Evolutionary conservation across 495 filamentous ascomycete genomes (phyloP), one percentile per base, ranked within the genome.

Genomic region (Entonaema liquescens): DNA sequence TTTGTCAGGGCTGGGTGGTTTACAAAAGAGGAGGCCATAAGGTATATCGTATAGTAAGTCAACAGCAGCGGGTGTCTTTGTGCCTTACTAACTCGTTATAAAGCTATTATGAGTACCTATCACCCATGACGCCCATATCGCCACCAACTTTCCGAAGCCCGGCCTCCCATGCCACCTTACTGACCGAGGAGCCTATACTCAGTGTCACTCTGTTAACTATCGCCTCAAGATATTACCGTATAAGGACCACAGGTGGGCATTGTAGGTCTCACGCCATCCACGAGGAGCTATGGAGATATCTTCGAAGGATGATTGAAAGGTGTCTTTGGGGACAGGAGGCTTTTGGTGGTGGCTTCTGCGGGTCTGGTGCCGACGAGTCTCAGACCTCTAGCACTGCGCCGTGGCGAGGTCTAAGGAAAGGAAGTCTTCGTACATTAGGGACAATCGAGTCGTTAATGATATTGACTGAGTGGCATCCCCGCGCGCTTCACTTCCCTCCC

Each of bases 1-100:
- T 98, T 98, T 78, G 95, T 98, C 19, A 90, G 93, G 56, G 93
- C 93, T 7, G 95, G 95, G 21, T 99, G 95, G 95, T 94, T 99
- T 73, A 97, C 93, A 0, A 93, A 95, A 1, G 88, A 90, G 70
- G 95, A 99, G 78, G 94, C 92, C 1, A 93, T 98, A 77, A 89
- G 88, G 28, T 99, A 98, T 76, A 91, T 99, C 70, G 89, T 92
- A 75, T 98, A 98, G 90, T 95, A 85, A 73, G 87, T 73, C 5
- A 15, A 49, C 15, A 42, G 13, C 17, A 12, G n/a, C 7, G 38
- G 35, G 25, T 29, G 1, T 56, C 29, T 56, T 35, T 2, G n/a
- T 1, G 40, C 52, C 42, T 63, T 74, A 38, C 80, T 68, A 69
- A 71, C 31, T 50, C 19, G 13, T 70, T 26, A 17, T 59, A 6